Evolutionary conservation across 192 early-diverging fungal species (phyloP), one percentile per base, ranked within the genome.

Genomic region (Coemansia sp.): DNA sequence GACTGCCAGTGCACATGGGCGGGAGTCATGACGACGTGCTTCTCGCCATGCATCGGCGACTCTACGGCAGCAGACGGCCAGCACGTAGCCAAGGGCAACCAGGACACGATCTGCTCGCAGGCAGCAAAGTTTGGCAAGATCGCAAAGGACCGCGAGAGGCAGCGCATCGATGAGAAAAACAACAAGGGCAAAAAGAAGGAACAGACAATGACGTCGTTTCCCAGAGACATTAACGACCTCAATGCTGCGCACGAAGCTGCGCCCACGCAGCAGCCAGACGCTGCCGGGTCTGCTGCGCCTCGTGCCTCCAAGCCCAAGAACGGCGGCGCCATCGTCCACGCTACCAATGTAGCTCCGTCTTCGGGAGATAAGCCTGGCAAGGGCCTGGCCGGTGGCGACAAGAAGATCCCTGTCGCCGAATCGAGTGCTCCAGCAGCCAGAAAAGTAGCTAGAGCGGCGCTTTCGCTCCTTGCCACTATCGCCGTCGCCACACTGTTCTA

Each of bases 1-100:
- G 79, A 82, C 70, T 82, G 79, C 64, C 79, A 82, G 49, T 82
- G 79, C 37, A 73, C 60, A 0, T 82, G 79, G 79, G 79, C 79
- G 2, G 64, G 67, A 35, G 49, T 67, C 19, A 60, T 64, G 6
- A 73, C 74, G 25, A 73, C 70, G 0, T 82, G 79, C 57, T 82
- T 69, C 43, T 69, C 74, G 3, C 79, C 79, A n/a, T 82, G 79
- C 35, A 63, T 73, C 6, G 14, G 70, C 40, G 79, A 82, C 7
- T 69, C 73, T 36, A 67, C 69, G 29, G 72, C 67, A 17, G 49
- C 67, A 6, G 79, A 76, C 45, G 67, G 67, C 32, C 76, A 76
- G 79, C 79, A 73, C 20, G 67, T 67, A 12, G 79, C 79, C 25
- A 64, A 66, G 20, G 74, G 67, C 12, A 66, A 72, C 6, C 79